Evolutionary conservation across 208 protist genomes (phyloP), one percentile per base, ranked within the genome.

Genomic region (Trypanosoma congolense): DNA sequence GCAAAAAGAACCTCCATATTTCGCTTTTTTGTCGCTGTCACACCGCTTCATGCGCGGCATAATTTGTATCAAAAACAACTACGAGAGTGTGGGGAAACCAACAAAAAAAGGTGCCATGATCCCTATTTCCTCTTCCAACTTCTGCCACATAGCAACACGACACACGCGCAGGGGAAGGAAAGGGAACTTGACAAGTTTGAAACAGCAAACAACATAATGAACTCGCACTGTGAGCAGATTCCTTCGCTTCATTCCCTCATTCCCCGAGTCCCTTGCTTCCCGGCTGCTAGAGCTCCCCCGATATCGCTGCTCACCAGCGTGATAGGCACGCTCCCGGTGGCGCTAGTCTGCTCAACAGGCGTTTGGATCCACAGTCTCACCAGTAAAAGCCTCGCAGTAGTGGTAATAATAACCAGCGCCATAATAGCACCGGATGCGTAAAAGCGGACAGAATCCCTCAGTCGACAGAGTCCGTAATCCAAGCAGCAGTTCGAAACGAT

Each of bases 401-500:
- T 56, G 8, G 68, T 47, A n/a, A 71, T 42, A 40, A 58, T 9
- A 16, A 54, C 48, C 8, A 90, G 53, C 6, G 81, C 25, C 21
- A 63, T 10, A 10, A 90, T 53, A 56, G 76, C 43, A 18, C 75
- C 24, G 4, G 77, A 77, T 3, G 62, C 65, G 52, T 78, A 90
- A 25, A 60, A 63, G 19, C 75, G 56, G 43, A 73, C 73, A 21
- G 36, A 67, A 26, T 86, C 75, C 28, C 75, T 76, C 16, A 73
- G 60, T 2, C 69, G 70, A 63, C 75, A 86, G 21, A 50, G 36
- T 6, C 77, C 77, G 49, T 89, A 89, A 1, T 60, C 35, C 16
- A 54, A 57, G 48, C 81, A 89, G 48, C 81, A 89, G 10, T 62
- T 35, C 3, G 46, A 16, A 16, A 12, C 6, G 33, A 38, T 38